Percentiles rank a stretch among this genome's conserved stretches.
Evolutionary conservation across 208 protist genomes (phyloP).

Genomic region (Tritrichomonas musculus): DNA sequence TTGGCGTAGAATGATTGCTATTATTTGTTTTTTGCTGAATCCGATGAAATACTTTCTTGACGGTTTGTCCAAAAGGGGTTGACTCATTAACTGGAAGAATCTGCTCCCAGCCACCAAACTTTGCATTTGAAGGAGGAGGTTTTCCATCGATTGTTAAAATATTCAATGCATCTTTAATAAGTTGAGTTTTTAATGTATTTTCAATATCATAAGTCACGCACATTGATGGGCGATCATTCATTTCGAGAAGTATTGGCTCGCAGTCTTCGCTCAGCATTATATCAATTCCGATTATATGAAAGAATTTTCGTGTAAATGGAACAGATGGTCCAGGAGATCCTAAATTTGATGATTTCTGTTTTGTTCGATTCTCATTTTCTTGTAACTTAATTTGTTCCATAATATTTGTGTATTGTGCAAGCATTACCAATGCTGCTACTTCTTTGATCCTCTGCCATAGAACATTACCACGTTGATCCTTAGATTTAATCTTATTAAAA

Average conservation of each 20-base stretch:
- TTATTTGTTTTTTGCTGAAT: too few species aligned
- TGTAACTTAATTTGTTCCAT: background rate
- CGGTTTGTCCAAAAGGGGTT: background rate
- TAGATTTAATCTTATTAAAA: too few species aligned
- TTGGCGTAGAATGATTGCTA: too few species aligned
- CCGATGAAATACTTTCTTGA: background rate
- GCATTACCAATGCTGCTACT: background rate
- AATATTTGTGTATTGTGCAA: background rate
- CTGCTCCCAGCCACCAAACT: background rate
- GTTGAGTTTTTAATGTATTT: background rate
- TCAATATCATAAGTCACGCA: background rate
- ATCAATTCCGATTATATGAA: background rate
- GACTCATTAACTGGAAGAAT: background rate
- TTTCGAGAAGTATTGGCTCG: background rate
- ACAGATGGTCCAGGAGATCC: too few species aligned
- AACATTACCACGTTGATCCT: background rate
- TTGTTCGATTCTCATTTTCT: too few species aligned
- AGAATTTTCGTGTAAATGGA: background rate
- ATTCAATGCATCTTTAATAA: background rate
- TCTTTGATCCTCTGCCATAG: background rate
- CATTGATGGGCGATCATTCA: slow-evolving; percentile 11
- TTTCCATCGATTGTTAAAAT: background rate
- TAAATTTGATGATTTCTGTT: too few species aligned
- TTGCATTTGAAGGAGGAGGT: too few species aligned
- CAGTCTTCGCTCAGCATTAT: background rate